Base-by-base conservation (phyloP, 2,329 filamentous ascomycete genomes). In the Aspergillus fijiensis region DNA sequence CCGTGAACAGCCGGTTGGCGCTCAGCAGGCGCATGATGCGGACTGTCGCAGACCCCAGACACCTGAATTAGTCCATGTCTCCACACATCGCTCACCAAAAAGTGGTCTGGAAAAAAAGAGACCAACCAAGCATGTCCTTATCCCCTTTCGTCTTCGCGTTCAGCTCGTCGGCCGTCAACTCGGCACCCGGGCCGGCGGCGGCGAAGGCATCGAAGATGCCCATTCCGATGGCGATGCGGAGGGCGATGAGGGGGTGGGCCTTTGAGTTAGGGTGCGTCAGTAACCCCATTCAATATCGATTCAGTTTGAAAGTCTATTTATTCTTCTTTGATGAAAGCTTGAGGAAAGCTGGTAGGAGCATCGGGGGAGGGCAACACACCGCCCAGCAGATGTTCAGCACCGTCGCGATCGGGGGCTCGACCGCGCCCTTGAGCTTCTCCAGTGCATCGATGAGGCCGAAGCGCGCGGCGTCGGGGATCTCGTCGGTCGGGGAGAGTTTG, bases 161-260 rank as follows among this genome's bases (percentile, higher is more conserved):
- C 11, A 70, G 57, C n/a, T 67, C 65, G 16, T 63, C 58, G 2
- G 65, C 5, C 2, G 54, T 60, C 54, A 66, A 42, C 1, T 62
- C 57, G 10, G 11, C 14, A 0, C n/a, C 31, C 10, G 50, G 48
- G 12, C 60, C 39, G 1, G 60, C 42, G 21, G 45, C 29, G 23
- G 51, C 55, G 10, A 67, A 65, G 3, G 66, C 61, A 48, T 69
- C 65, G 50, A 69, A 68, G 31, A 69, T 42, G 7, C 65, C 65
- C 67, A 68, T 66, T 1, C 64, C 67, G 16, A 61, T 57, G 4
- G 63, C 63, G 16, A 64, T 49, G 14, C 65, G 60, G 27, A 29
- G 27, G 27, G 27, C 27, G 27, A 29, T 29, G 2, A 29, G 27
- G 27, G 27, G 27, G 7, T 29, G 27, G 7, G 27, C 27, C 27